Evolutionary conservation across 225 moss, liverwort and hornwort species (phyloP).

Genomic region (Sphagnum contortum): DNA sequence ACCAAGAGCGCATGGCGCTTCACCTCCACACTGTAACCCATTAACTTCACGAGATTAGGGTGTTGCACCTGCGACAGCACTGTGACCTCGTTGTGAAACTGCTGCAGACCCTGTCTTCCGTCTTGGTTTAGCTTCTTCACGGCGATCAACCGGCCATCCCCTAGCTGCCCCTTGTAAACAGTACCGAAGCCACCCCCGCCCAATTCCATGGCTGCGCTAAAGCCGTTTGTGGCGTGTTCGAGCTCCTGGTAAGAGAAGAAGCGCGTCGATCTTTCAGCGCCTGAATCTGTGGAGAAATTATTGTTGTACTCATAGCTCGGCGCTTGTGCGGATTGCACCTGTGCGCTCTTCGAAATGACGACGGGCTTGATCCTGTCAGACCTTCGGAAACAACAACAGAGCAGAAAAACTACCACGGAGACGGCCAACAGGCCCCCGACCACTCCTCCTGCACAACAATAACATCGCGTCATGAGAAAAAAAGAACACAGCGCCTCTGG

Average conservation of each 20-base stretch:
- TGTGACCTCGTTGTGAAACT: constrained; percentile 66
- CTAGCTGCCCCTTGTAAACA: constrained; percentile 61
- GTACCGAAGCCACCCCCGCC: constrained; percentile 86
- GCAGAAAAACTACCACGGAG: too few relatives aligned
- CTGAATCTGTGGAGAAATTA: too few relatives aligned
- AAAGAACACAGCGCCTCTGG: too few relatives aligned
- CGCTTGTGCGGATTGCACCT: too few relatives aligned
- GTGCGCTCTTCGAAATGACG: too few relatives aligned
- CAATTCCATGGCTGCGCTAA: constrained; percentile 42
- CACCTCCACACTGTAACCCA: constrained; percentile 68
- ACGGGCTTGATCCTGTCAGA: too few relatives aligned
- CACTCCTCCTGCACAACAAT: too few relatives aligned
- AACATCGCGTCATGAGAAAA: too few relatives aligned
- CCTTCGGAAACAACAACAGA: too few relatives aligned
- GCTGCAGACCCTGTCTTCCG: constrained; percentile 56
- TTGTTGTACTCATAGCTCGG: too few relatives aligned
- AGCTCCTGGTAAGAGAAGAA: constrained; percentile 75
- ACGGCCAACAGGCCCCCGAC: too few relatives aligned
- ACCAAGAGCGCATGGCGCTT: constrained; percentile 50
- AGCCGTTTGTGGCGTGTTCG: constrained; percentile 52
- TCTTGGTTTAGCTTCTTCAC: constrained; percentile 85
- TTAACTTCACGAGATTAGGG: constrained; percentile 73
- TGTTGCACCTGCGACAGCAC: constrained; percentile 73
- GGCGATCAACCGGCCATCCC: constrained; percentile 59
- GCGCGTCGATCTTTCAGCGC: constrained; percentile 2